Percentiles rank a stretch among this genome's conserved stretches.
These are phyloP conservation scores for Cytospora piceicola DNA, from an alignment of 2,329 filamentous ascomycete species.

Conservation along the genomic window DNA sequence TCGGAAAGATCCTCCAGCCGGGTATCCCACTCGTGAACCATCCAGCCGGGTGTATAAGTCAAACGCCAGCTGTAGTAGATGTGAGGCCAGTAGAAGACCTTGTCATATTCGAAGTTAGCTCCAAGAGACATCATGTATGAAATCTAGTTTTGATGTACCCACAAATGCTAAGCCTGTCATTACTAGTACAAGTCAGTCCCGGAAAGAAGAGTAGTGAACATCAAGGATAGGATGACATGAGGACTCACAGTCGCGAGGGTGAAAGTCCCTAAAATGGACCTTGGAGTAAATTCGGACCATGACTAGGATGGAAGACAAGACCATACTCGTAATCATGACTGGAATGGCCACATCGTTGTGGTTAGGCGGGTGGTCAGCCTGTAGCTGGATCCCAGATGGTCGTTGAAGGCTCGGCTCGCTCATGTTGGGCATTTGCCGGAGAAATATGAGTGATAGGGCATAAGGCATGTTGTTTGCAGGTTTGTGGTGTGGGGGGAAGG, in stretches of 20 bases:
- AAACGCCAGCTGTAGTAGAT: background rate
- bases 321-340: background rate
- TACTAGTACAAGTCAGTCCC: background rate
- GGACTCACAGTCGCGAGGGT: background rate
- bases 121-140: background rate
- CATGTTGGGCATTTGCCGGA: background rate
- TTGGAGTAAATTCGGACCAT: background rate
- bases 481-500: no score
- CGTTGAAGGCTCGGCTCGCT: background rate
- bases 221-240: background rate
- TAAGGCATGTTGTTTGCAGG: no score
- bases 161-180: background rate
- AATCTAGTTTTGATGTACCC: background rate
- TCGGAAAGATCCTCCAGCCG: background rate
- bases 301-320: background rate
- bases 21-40: background rate
- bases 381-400: background rate
- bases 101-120: background rate
- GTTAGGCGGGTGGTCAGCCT: background rate
- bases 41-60: background rate
- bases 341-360: background rate
- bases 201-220: background rate
- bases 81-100: background rate
- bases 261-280: background rate
- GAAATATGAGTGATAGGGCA: background rate